Percentiles rank a stretch among this genome's conserved stretches.
Evolutionary conservation across 257 asterid genomes (phyloP).

Genomic region (Dorcoceras hygrometricum): DNA sequence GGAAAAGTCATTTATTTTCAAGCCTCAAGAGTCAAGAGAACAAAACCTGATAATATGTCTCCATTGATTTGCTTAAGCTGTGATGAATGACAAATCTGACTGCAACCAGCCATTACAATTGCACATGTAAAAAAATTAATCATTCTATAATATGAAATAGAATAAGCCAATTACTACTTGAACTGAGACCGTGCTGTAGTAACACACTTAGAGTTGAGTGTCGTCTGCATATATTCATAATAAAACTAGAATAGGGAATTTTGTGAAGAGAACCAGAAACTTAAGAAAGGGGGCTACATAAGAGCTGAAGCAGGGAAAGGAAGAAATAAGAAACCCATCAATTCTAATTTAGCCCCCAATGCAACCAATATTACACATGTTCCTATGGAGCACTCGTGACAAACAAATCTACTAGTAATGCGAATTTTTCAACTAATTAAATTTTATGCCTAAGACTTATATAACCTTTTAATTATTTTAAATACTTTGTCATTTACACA

Average conservation of each 20-base stretch:
- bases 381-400: not conserved
- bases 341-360: not conserved
- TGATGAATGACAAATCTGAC: constrained; percentile 99
- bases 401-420: too few species aligned
- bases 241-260: not conserved
- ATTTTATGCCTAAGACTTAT: too few species aligned
- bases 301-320: not conserved
- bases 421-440: too few species aligned
- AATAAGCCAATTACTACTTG: constrained; percentile 9
- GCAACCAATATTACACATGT: too few species aligned
- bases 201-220: not conserved
- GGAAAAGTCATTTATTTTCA: constrained; percentile 22
- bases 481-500: too few species aligned
- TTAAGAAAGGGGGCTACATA: too few species aligned
- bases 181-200: not conserved
- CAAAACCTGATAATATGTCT: constrained; percentile 94
- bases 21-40: constrained; percentile 19
- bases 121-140: constrained; percentile 17
- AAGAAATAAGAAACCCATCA: not conserved
- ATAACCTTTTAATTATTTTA: too few species aligned
- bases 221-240: not conserved
- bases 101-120: constrained; percentile 39
- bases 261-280: not conserved
- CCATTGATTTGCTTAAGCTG: constrained; percentile 98
- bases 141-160: constrained; percentile 3